phyloP scores from a whole-genome alignment of 352 stramenopile species.

The Globisporangium uncinulatum region DNA sequence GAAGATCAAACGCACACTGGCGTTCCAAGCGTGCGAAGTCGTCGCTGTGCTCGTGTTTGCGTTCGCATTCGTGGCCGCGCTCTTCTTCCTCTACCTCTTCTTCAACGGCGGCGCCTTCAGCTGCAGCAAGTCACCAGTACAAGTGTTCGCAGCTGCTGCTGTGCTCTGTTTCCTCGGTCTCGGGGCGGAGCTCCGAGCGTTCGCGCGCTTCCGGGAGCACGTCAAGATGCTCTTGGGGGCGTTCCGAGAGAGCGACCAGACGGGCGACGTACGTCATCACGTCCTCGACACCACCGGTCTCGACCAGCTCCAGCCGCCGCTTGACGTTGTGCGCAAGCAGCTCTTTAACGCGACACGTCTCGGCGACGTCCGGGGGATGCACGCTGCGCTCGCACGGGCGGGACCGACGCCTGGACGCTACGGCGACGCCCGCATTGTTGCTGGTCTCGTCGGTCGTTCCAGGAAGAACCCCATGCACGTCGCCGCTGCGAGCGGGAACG shows the following conservation, averaged over 20 bases:
- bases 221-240: conserved; percentile 81
- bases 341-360: conserved; percentile 71
- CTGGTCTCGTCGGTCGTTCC: conserved; percentile 55
- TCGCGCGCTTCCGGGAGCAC: conserved; percentile 75
- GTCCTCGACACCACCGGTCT: conserved; percentile 44
- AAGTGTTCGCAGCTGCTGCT: conserved; percentile 46
- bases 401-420: conserved; percentile 44
- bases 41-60: conserved; percentile 48
- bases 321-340: conserved; percentile 54
- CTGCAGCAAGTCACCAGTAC: conserved; percentile 39
- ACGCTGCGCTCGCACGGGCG: conserved; percentile 49
- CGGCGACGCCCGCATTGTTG: conserved; percentile 32
- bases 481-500: conserved; percentile 68
- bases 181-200: conserved; percentile 60
- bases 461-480: conserved; percentile 80
- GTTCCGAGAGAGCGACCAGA: conserved; percentile 79
- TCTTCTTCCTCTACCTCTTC: conserved; percentile 82
- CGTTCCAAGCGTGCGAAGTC: conserved; percentile 70
- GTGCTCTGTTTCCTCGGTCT: conserved; percentile 56
- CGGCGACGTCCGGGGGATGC: conserved; percentile 60
- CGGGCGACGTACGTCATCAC: conserved; percentile 60
- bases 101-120: conserved; percentile 68
- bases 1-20: conserved; percentile 69
- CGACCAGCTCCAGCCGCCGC: conserved; percentile 51
- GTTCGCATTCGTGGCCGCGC: conserved; percentile 44